Evolutionary conservation across 306 rosid species (phyloP).

Genomic region (Argentina anserina): DNA sequence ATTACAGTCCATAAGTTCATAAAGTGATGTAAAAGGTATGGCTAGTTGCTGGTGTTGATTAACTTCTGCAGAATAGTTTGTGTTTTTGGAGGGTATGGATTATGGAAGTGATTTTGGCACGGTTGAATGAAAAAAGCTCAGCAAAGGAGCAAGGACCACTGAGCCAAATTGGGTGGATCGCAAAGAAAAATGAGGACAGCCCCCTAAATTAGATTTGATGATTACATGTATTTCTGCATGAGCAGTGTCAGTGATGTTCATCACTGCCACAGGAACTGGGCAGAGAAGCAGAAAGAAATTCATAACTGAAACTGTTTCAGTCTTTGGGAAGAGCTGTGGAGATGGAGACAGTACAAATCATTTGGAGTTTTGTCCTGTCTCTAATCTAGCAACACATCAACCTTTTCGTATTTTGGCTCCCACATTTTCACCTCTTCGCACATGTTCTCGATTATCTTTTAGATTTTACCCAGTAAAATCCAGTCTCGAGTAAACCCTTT

Average conservation of each 20-base stretch:
- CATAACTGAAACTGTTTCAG: conserved; percentile 45
- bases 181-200: conserved; percentile 25
- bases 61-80: background rate
- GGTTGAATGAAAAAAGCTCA: conserved; percentile 15
- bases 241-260: conserved; percentile 24
- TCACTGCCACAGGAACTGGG: conserved; percentile 37
- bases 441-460: background rate
- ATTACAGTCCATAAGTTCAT: conserved; percentile 2
- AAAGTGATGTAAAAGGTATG: conserved; percentile 8
- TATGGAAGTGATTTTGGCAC: conserved; percentile 22
- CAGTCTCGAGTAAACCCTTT: no score
- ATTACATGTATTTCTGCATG: conserved; percentile 35
- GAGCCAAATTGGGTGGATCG: conserved; percentile 30
- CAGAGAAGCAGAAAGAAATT: conserved; percentile 27
- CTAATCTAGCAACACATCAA: background rate
- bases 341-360: conserved; percentile 40
- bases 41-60: background rate
- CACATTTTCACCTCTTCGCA: background rate
- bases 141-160: conserved; percentile 39
- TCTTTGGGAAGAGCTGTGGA: conserved; percentile 21
- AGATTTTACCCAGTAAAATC: background rate
- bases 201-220: conserved; percentile 13
- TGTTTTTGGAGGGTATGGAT: conserved; percentile 1
- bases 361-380: conserved; percentile 30
- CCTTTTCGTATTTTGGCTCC: background rate